These are phyloP conservation scores for Thraustochytrium striatum DNA, from an alignment of 352 stramenopile species.

Conservation along the genomic window DNA sequence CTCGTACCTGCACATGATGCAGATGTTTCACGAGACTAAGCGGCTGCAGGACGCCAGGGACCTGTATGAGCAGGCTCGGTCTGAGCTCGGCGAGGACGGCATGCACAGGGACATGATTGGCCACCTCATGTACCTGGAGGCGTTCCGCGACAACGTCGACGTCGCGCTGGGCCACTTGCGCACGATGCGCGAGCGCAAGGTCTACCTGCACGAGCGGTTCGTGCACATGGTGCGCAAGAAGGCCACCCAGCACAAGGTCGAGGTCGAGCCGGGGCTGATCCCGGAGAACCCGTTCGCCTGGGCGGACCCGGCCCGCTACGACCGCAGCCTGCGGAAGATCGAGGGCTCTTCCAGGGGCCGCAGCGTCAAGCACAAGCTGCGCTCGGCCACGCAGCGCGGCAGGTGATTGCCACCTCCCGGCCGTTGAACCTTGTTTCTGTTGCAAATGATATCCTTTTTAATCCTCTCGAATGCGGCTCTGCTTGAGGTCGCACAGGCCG, in stretches of 20 bases:
- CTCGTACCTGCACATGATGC: slow-evolving; percentile 17
- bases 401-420: too few relatives aligned
- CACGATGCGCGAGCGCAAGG: not conserved
- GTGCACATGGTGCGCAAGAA: not conserved
- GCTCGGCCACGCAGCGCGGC: too few relatives aligned
- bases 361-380: too few relatives aligned
- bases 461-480: too few relatives aligned
- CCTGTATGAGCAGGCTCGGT: not conserved
- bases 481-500: slow-evolving; percentile 10
- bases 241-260: not conserved
- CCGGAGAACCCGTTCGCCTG: not conserved
- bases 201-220: slow-evolving; percentile 3
- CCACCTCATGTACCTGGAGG: not conserved
- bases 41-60: not conserved
- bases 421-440: too few relatives aligned
- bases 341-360: too few relatives aligned
- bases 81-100: not conserved
- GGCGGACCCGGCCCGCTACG: too few relatives aligned
- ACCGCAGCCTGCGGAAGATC: too few relatives aligned
- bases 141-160: not conserved
- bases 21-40: not conserved
- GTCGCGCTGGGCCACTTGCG: not conserved
- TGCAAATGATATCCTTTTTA: too few relatives aligned
- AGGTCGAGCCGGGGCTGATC: not conserved
- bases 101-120: not conserved